Evolutionary conservation across 2,329 filamentous ascomycete genomes (phyloP).

Genomic region (Microascus cirrosus): DNA sequence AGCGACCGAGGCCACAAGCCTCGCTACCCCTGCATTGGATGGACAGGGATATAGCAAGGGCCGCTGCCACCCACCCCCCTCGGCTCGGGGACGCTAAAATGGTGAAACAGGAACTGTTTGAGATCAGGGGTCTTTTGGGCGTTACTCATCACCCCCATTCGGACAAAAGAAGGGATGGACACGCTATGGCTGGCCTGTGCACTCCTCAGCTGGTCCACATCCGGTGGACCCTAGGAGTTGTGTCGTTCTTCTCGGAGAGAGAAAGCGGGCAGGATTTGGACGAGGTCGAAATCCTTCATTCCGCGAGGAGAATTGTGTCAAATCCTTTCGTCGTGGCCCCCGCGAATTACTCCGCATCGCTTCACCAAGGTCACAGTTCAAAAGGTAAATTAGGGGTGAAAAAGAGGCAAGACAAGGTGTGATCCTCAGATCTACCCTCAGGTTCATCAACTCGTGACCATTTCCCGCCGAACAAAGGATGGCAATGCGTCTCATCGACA

Average conservation of each 20-base stretch:
- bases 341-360: background rate
- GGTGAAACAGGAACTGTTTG: slow-evolving; percentile 4
- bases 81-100: background rate
- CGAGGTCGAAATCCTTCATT: background rate
- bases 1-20: background rate
- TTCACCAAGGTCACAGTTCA: too few relatives aligned
- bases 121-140: background rate
- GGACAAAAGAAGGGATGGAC: background rate
- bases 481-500: slow-evolving; percentile 1
- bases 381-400: background rate
- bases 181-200: background rate
- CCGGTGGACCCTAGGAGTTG: background rate
- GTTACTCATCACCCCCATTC: slow-evolving; percentile 2
- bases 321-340: background rate
- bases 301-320: too few relatives aligned
- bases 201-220: too few relatives aligned
- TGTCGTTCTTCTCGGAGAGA: too few relatives aligned
- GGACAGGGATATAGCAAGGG: slow-evolving; percentile 3
- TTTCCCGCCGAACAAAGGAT: background rate
- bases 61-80: background rate
- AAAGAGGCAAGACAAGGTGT: background rate
- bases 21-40: slow-evolving; percentile 3
- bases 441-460: background rate
- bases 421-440: background rate
- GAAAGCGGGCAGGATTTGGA: background rate